Base-by-base conservation (phyloP, 2,329 filamentous ascomycete species). In the Diaporthe ampelina region DNA sequence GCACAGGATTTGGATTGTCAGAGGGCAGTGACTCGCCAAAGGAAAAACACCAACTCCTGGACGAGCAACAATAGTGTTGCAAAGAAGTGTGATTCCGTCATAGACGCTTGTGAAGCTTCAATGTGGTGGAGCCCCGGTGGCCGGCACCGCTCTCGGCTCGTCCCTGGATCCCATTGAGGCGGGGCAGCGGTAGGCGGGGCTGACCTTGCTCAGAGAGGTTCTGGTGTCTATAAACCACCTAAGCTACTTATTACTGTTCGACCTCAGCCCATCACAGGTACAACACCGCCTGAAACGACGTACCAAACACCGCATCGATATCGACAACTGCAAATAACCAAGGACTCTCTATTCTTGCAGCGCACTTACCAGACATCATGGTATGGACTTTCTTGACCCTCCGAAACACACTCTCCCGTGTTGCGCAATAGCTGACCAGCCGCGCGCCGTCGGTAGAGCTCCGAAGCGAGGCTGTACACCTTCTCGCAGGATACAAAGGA, bases 401-500 rank as follows among this genome's bases (percentile, higher is more conserved):
- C 43, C 19, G 17, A 13, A 17, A 15, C 26, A n/a, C 29, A 1
- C 21, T 50, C 21, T 48, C 24, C 40, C 15, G 32, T 43, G 11
- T 19, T 17, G n/a, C 32, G 13, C 63, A n/a, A 15, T 54, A 15
- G 48, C 63, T 54, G 32, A 68, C 63, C n/a, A 40, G 32, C 32
- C 26, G 15, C n/a, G 52, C n/a, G 52, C 13, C 15, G 32, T n/a
- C 26, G 32, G 40, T 75, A 88, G 86, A 84, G 92, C 80, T 97
- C 95, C 81, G 95, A 98, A 88, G 92, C 95, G 76, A 90, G 95
- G 79, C 90, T 98, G 76, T 98, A 98, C 86, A 94, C 94, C 75
- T 97, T 98, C 90, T 97, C 95, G 43, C 90, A 92, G 77, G 94
- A 97, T 85, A 98, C 95, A 59, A 97, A 93, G 85, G 92, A 95